These are phyloP conservation scores for Arachnomyces sp. DNA, from an alignment of 2,329 filamentous ascomycete species.

Conservation along the genomic window DNA sequence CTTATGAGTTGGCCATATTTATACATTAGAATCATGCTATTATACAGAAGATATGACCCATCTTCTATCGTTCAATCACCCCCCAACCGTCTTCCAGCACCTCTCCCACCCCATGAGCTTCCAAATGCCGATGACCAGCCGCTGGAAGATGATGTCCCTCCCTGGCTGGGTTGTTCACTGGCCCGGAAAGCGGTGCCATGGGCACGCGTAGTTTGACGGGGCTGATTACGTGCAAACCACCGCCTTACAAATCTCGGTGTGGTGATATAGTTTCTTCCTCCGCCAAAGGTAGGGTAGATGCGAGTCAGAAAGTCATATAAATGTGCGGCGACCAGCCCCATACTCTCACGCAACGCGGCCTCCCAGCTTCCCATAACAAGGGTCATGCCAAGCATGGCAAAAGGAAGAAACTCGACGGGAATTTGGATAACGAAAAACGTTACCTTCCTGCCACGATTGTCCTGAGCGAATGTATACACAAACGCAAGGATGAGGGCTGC, in stretches of 20 bases:
- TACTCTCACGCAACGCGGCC: conserved; percentile 56
- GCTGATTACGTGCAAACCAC: conserved; percentile 43
- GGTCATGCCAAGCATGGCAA: conserved; percentile 67
- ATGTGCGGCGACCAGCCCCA: conserved; percentile 81
- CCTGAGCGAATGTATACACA: conserved; percentile 76
- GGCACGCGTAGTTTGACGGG: conserved; percentile 42
- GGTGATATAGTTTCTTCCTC: conserved; percentile 66
- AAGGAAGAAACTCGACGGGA: conserved; percentile 72
- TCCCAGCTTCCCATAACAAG: conserved; percentile 58
- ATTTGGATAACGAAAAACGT: conserved; percentile 78
- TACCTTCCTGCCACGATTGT: conserved; percentile 68
- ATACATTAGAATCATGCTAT: no score
- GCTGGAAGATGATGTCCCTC: conserved; percentile 12
- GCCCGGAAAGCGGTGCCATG: conserved; percentile 57
- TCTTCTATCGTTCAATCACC: conserved; percentile 23
- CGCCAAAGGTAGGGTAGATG: conserved; percentile 82
- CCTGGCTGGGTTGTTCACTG: conserved; percentile 15
- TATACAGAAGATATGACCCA: no score
- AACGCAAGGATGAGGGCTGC: conserved; percentile 69
- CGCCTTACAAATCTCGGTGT: conserved; percentile 66
- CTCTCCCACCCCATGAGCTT: conserved; percentile 31
- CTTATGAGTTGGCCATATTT: no score
- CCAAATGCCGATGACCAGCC: conserved; percentile 27
- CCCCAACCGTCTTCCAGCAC: conserved; percentile 34
- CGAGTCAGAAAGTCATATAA: conserved; percentile 82